Conservation (phyloP, 2,329 filamentous ascomycete genomes). For the Huntiella savannae region DNA sequence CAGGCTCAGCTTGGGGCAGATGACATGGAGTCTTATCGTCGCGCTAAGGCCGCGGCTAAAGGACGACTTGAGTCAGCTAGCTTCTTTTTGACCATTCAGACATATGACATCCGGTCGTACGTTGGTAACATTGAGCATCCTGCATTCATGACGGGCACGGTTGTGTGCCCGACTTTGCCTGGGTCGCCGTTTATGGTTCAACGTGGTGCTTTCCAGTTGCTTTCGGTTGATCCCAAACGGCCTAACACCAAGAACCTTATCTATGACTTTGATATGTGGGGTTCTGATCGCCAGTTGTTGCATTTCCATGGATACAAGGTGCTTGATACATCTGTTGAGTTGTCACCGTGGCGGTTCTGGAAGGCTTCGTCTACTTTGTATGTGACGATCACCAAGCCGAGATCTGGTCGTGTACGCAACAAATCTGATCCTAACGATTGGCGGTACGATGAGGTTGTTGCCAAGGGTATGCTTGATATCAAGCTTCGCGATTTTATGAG, state of each 20-base stretch:
- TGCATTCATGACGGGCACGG: slow-evolving; percentile 38
- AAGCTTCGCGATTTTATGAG: slow-evolving; percentile 32
- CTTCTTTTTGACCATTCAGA: slow-evolving; percentile 39
- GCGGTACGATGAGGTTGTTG: slow-evolving; percentile 27
- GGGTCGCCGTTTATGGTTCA: slow-evolving; percentile 43
- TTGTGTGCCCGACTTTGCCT: slow-evolving; percentile 33
- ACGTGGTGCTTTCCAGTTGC: slow-evolving; percentile 37
- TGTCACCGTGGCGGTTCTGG: slow-evolving; percentile 39
- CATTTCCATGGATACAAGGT: slow-evolving; percentile 45
- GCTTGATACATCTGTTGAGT: slow-evolving; percentile 38
- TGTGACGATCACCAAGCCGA: slow-evolving; percentile 32
- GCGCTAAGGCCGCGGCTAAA: slow-evolving; percentile 31
- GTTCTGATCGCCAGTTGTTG: slow-evolving; percentile 30
- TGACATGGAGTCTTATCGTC: slow-evolving; percentile 31
- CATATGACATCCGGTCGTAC: slow-evolving; percentile 31
- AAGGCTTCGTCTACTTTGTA: slow-evolving; percentile 42
- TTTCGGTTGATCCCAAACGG: slow-evolving; percentile 30
- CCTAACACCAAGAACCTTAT: slow-evolving; percentile 39
- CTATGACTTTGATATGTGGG: slow-evolving; percentile 42
- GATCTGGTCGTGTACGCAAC: slow-evolving; percentile 12
- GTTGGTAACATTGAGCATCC: slow-evolving; percentile 29
- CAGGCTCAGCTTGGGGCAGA: slow-evolving; percentile 22
- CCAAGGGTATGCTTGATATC: slow-evolving; percentile 40
- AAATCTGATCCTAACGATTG: slow-evolving; percentile 21
- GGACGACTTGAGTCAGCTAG: slow-evolving; percentile 35